These are phyloP conservation scores for Phialophora chinensis DNA, from an alignment of 2,329 filamentous ascomycete species.

Conservation along the genomic window DNA sequence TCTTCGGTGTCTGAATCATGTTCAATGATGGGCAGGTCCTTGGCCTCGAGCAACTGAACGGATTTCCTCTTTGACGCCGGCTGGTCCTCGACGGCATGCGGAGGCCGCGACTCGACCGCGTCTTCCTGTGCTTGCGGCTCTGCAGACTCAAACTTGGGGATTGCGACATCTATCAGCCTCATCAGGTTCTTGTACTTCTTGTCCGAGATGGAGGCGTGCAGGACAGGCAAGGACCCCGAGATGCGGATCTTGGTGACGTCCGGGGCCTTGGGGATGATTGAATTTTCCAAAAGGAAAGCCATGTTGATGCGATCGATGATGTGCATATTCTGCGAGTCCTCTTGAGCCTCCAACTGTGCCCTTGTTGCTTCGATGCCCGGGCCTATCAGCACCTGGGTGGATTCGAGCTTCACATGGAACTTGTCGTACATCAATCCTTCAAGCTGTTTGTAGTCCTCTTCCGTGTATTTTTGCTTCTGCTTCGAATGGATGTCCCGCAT, in stretches of 20 bases:
- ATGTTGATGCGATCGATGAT: constrained; percentile 97
- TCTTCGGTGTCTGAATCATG: constrained; percentile 68
- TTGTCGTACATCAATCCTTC: constrained; percentile 98
- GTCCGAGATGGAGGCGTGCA: constrained; percentile 91
- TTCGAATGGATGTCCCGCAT: constrained; percentile 89
- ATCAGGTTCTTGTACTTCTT: constrained; percentile 97
- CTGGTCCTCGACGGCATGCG: constrained; percentile 38
- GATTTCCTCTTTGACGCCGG: constrained; percentile 46
- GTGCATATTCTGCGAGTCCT: constrained; percentile 75
- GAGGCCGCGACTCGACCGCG: constrained; percentile 45
- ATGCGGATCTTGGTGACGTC: constrained; percentile 91
- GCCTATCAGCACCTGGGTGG: constrained; percentile 93
- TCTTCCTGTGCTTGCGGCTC: constrained; percentile 43
- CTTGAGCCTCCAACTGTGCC: constrained; percentile 72
- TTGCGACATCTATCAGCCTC: constrained; percentile 92
- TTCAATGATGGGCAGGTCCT: constrained; percentile 79
- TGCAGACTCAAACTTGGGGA: constrained; percentile 76
- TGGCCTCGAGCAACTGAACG: constrained; percentile 55
- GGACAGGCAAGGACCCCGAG: constrained; percentile 86
- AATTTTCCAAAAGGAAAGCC: constrained; percentile 93
- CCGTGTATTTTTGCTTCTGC: constrained; percentile 83
- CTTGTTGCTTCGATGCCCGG: constrained; percentile 91
- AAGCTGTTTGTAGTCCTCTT: constrained; percentile 84
- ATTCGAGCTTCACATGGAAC: constrained; percentile 89
- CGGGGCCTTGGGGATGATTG: constrained; percentile 93